Conservation (phyloP, 2,329 filamentous ascomycete genomes). For the Microsporum ferrugineum region DNA sequence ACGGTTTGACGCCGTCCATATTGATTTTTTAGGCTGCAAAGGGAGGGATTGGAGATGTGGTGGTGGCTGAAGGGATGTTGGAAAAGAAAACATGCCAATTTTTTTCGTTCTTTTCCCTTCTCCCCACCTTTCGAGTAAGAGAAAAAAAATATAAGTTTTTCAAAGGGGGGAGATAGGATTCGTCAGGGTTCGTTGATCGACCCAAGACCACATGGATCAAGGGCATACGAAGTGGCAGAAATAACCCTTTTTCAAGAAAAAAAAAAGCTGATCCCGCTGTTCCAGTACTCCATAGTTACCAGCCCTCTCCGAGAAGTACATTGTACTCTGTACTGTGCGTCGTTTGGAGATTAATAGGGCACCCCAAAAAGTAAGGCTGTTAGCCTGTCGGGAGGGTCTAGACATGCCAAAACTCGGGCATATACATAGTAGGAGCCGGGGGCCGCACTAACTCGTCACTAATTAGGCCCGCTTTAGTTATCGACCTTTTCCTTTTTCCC, state of each 20-base stretch:
- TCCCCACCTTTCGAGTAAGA: neutral
- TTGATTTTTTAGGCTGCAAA: conserved; percentile 4
- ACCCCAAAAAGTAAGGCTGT: conserved; percentile 5
- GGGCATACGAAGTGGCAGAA: conserved; percentile 3
- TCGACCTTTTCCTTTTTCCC: neutral
- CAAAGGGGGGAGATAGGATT: neutral
- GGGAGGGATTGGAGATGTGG: neutral
- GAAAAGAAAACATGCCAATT: conserved; percentile 6
- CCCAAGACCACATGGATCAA: conserved; percentile 8
- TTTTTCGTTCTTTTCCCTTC: conserved; percentile 1
- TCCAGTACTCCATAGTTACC: neutral
- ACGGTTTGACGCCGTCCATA: neutral
- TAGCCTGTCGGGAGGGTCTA: conserved; percentile 2
- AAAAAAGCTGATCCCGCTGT: conserved; percentile 3
- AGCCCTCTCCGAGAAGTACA: neutral
- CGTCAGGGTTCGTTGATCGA: conserved; percentile 5
- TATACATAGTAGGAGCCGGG: neutral
- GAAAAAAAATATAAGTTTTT: neutral
- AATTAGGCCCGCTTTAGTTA: conserved; percentile 1
- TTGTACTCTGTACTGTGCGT: neutral
- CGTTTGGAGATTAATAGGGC: neutral
- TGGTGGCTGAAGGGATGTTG: conserved; percentile 1
- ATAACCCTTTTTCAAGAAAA: conserved; percentile 1
- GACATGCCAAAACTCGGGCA: conserved; percentile 2
- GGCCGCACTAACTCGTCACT: conserved; percentile 1